Evolutionary conservation across 139 green algal species (phyloP).

Genomic region (Picocystis salinarum): DNA sequence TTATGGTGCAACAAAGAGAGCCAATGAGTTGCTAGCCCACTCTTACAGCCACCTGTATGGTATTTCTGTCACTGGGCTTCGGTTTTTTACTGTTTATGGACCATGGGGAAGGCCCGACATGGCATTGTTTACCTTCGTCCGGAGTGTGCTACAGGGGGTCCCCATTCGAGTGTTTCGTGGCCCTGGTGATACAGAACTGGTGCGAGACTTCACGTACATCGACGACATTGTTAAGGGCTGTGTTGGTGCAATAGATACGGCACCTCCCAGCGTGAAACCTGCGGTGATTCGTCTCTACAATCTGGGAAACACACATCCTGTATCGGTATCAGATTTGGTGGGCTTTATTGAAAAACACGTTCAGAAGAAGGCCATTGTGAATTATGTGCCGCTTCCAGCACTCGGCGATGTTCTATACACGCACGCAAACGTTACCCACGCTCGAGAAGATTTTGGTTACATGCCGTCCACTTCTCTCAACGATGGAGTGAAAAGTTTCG

Average conservation of each 20-base stretch:
- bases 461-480: constrained; percentile 5
- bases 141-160: constrained; percentile 28
- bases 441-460: constrained; percentile 24
- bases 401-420: constrained; percentile 54
- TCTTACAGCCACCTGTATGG: constrained; percentile 53
- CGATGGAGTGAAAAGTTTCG: constrained; percentile 36
- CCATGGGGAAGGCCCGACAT: constrained; percentile 27
- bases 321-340: constrained; percentile 29
- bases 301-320: constrained; percentile 52
- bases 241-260: constrained; percentile 30
- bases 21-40: constrained; percentile 47
- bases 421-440: constrained; percentile 43
- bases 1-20: constrained; percentile 57
- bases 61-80: constrained; percentile 37
- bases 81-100: constrained; percentile 80
- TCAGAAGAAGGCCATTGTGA: constrained; percentile 20
- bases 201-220: constrained; percentile 64
- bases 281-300: constrained; percentile 33
- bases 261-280: constrained; percentile 13
- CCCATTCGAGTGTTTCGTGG: constrained; percentile 6
- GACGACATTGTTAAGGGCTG: constrained; percentile 49
- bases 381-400: constrained; percentile 31
- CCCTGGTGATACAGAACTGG: constrained; percentile 16
- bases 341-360: constrained; percentile 33
- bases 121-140: constrained; percentile 10